These are phyloP conservation scores for Aspergillus hancockii DNA, from an alignment of 495 filamentous ascomycete genomes.

Conservation along the genomic window DNA sequence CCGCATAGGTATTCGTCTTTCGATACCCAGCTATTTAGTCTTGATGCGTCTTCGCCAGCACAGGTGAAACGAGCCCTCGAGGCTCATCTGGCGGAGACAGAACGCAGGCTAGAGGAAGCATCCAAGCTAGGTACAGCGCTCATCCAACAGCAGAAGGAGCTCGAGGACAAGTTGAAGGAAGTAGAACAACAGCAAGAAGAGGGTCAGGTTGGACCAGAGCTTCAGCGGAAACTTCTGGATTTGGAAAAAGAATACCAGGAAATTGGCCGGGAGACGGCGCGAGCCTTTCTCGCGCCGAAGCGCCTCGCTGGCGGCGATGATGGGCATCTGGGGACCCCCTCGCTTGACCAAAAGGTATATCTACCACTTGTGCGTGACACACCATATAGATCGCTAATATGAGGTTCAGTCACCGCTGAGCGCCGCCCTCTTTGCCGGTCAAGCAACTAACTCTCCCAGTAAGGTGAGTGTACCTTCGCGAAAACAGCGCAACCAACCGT, in stretches of 20 bases:
- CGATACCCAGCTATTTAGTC: constrained; percentile 72
- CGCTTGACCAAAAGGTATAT: constrained; percentile 60
- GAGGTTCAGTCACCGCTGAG: constrained; percentile 62
- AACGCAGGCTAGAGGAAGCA: constrained; percentile 86
- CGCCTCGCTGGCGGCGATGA: constrained; percentile 70
- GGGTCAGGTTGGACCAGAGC: constrained; percentile 78
- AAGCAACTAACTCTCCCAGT: constrained; percentile 83
- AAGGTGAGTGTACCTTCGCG: constrained; percentile 84
- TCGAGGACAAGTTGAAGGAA: constrained; percentile 79
- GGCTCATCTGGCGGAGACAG: constrained; percentile 88
- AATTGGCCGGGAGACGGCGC: constrained; percentile 83
- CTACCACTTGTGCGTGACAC: constrained; percentile 8
- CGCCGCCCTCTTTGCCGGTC: constrained; percentile 78
- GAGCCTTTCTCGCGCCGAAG: constrained; percentile 82
- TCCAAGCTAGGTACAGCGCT: constrained; percentile 84
- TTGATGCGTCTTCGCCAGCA: constrained; percentile 76
- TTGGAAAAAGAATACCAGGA: constrained; percentile 95
- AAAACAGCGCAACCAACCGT: constrained; percentile 86
- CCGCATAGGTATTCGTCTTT: constrained; percentile 77
- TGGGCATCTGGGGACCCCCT: constrained; percentile 55
- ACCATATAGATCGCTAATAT: constrained; percentile 7
- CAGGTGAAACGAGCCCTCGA: constrained; percentile 87
- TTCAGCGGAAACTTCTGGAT: constrained; percentile 79
- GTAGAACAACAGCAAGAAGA: constrained; percentile 78
- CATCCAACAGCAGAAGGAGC: constrained; percentile 77